Conservation (phyloP, 306 rosid species). For the Vigna unguiculata region DNA sequence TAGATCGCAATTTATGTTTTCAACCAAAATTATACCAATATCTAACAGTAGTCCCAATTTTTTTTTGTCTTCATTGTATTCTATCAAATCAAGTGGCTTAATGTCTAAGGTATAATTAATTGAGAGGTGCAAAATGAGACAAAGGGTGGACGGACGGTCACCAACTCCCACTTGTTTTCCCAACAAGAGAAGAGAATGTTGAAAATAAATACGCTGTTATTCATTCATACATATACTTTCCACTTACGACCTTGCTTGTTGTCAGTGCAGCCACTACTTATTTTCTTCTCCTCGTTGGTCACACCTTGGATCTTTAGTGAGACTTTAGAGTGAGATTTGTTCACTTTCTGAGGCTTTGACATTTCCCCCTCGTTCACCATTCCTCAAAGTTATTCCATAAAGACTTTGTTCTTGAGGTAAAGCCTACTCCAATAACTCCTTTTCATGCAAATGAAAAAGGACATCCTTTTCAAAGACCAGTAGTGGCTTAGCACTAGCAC, state of each 20-base stretch:
- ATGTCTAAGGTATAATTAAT: slow-evolving; percentile 35
- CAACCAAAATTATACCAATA: slow-evolving; percentile 37
- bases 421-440: slow-evolving; percentile 54
- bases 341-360: slow-evolving; percentile 72
- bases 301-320: slow-evolving; percentile 49
- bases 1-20: slow-evolving; percentile 29
- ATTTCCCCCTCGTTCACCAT: slow-evolving; percentile 58
- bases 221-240: slow-evolving; percentile 25
- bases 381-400: slow-evolving; percentile 45
- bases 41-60: slow-evolving; percentile 4
- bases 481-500: slow-evolving; percentile 39
- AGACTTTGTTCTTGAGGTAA: slow-evolving; percentile 55
- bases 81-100: slow-evolving; percentile 40
- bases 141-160: slow-evolving; percentile 56
- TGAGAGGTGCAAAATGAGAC: slow-evolving; percentile 57
- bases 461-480: slow-evolving; percentile 57
- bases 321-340: slow-evolving; percentile 55
- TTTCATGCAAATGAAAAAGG: slow-evolving; percentile 63
- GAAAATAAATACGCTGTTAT: slow-evolving; percentile 50
- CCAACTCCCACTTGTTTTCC: slow-evolving; percentile 82
- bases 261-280: slow-evolving; percentile 43
- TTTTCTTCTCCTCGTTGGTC: slow-evolving; percentile 55
- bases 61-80: slow-evolving; percentile 36
- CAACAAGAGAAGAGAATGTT: slow-evolving; percentile 72
- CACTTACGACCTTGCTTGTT: slow-evolving; percentile 27